Base-by-base conservation (phyloP, 345 rosid species). In the Populus tremula region DNA sequence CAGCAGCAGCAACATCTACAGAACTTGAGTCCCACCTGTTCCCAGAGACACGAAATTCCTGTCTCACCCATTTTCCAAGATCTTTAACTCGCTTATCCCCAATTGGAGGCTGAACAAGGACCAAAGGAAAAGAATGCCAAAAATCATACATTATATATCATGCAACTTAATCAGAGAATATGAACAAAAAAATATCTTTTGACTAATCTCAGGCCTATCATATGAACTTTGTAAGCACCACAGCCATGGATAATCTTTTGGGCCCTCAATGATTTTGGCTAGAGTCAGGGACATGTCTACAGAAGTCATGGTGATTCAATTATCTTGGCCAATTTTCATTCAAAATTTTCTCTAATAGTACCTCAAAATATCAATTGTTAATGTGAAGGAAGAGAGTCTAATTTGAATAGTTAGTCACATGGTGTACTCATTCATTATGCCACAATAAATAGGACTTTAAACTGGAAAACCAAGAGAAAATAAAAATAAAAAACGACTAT, bases 31-130 rank as follows among this genome's bases (percentile, higher is more conserved):
- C 97, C 98, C 99, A 92, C 77, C 81, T 91, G 83, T 75, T 84
- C 31, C 98, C 97, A 8, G 84, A 77, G 56, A 92, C 86, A 27
- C 62, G 78, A 67, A 87, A 92, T 76, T 92, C 97, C 74, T 80
- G 87, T 70, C 95, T 88, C 73, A 86, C 87, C 97, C 98, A 96
- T 81, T 86, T 87, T 67, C 98, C 95, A 9, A 96, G 92, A 82
- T 89, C 94, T 80, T 90, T 50, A 20, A 85, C 94, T 13, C 97
- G 87, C 74, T 87, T 84, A 77, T 87, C 88, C 38, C 98, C 98
- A 69, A 96, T 88, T 8, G 99, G 99, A 5, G 97, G 99, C 98
- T 96, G 59, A 79, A 66, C 43, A 72, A 78, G 72, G 61, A 72
- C 38, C 71, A 33, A 59, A 47, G 50, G 50, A 29, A 59, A 29